Evolutionary conservation across 148 eudicot genomes (phyloP), one percentile per base, ranked within the genome.

Genomic region (Pharnaceum exiguum): DNA sequence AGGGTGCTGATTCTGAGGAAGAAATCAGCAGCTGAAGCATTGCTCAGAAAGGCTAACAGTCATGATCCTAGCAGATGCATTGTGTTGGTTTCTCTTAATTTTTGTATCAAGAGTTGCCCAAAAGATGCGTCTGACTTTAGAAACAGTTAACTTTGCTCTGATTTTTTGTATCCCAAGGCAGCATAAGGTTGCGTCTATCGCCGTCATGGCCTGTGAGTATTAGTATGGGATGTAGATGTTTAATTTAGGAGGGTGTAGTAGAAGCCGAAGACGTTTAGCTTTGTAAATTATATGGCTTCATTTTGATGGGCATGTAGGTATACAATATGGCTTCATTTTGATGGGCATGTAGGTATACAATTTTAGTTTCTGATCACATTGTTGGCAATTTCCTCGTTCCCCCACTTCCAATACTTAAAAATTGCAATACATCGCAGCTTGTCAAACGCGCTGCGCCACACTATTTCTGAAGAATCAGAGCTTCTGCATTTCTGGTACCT

Each of bases 1-100:
- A 37, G 36, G 72, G 55, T 49, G 43, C 71, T 66, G 84, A 70
- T 58, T 68, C 67, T 21, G 73, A 63, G 57, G 74, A 68, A 21
- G 79, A 77, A 37, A 24, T 29, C 26, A 55, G 66, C 52, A 60
- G 56, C 62, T 77, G 21, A 69, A 42, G n/a, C 19, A 31, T 31
- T 16, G 54, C 63, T 59, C 21, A 50, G 10, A 7, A 32, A 30
- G 35, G n/a, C 33, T 12, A 71, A 40, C 31, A 5, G 47, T 49
- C 17, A 37, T 57, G 51, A 23, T 10, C 18, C 25, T 35, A 4
- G 33, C 38, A 32, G 9, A 25, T 17, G 21, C 31, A 1, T 42
- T 29, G 24, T 0, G n/a, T 19, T 46, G 13, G 26, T 63, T 57
- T 62, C 73, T 51, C 48, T 52, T 13, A 44, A 22, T 70, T 74